Percentiles rank a stretch among this genome's conserved stretches.
These are phyloP conservation scores for Gynandropsis gynandra DNA, from an alignment of 345 rosid species.

Conservation along the genomic window DNA sequence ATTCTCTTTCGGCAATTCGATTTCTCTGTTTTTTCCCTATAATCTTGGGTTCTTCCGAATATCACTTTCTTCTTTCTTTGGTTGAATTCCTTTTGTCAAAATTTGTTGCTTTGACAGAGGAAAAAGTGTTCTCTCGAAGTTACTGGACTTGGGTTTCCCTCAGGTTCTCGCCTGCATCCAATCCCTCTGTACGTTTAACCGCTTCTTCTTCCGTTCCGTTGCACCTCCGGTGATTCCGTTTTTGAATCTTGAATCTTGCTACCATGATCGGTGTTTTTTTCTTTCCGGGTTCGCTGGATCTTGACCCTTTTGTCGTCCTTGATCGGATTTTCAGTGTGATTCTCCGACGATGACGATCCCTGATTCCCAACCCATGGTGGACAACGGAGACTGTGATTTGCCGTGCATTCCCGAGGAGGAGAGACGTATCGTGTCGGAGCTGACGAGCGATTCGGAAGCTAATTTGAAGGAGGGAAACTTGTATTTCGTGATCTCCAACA, in stretches of 20 bases:
- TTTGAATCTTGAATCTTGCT: background rate
- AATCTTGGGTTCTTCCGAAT: slow-evolving; percentile 19
- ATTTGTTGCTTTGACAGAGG: slow-evolving; percentile 13
- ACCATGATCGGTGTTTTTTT: background rate
- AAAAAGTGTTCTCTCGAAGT: background rate
- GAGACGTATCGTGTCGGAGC: slow-evolving; percentile 51
- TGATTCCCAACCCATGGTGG: slow-evolving; percentile 49
- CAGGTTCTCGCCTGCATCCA: background rate
- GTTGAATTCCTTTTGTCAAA: slow-evolving; percentile 7
- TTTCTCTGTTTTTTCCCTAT: slow-evolving; percentile 2
- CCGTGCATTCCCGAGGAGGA: slow-evolving; percentile 68
- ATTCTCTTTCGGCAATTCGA: background rate
- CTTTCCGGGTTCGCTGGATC: slow-evolving; percentile 16
- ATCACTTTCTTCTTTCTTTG: slow-evolving; percentile 5
- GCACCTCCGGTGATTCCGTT: background rate
- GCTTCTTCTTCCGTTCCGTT: background rate
- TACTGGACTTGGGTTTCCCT: background rate
- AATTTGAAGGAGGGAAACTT: slow-evolving; percentile 65
- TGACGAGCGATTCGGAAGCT: slow-evolving; percentile 48
- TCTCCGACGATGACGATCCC: slow-evolving; percentile 49
- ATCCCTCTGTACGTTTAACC: slow-evolving; percentile 2
- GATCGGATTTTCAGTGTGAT: slow-evolving; percentile 10
- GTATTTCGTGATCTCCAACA: slow-evolving; percentile 64
- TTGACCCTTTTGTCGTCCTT: background rate
- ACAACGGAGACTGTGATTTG: slow-evolving; percentile 56